Base-by-base conservation (phyloP, 352 stramenopile species). In the Globisporangium sylvaticum region DNA sequence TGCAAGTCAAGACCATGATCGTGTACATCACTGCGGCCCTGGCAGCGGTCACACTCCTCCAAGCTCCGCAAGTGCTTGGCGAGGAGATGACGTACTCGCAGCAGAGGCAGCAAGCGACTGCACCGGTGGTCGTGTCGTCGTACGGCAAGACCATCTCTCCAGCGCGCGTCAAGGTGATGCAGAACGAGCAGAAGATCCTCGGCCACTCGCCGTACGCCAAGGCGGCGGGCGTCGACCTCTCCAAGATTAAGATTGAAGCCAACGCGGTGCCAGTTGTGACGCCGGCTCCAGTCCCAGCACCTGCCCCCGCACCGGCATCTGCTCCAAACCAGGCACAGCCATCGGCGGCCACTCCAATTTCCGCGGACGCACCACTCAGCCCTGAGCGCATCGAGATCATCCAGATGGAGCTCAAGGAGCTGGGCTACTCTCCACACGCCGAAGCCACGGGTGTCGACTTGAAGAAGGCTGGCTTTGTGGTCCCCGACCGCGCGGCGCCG, bases 341-440 rank as follows among this genome's bases (percentile, higher is more conserved):
- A 20, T 20, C 12, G 15, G 12, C 3, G 0, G 37, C 37, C 12
- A 52, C 57, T 1, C 57, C 57, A 3, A 27, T 62, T 20, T 10
- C 57, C 8, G 24, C n/a, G 0, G 57, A 62, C 15, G 32, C 31
- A 15, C 22, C 32, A 7, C 29, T 62, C 14, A 50, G 32, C 24
- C 56, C 56, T 20, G 56, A 52, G 56, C 56, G 56, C 32, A n/a
- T 62, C 32, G 31, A 62, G 56, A 62, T 62, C 56, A 62, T 62
- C 56, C n/a, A 62, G 56, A 48, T 50, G 31, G 56, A 62, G n/a
- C 32, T 62, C 56, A 62, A 62, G 22, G 56, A 62, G 8, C 32
- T 62, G 32, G 56, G 32, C 32, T 62, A 46, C n/a, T 62, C 56
- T 22, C 56, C 56, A 4, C 56, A 62, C 22, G 56, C 56, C 12